Evolutionary conservation across 1,284 basidiomycete genomes (phyloP), one percentile per base, ranked within the genome.

Genomic region (Tylopilus orsonianus): DNA sequence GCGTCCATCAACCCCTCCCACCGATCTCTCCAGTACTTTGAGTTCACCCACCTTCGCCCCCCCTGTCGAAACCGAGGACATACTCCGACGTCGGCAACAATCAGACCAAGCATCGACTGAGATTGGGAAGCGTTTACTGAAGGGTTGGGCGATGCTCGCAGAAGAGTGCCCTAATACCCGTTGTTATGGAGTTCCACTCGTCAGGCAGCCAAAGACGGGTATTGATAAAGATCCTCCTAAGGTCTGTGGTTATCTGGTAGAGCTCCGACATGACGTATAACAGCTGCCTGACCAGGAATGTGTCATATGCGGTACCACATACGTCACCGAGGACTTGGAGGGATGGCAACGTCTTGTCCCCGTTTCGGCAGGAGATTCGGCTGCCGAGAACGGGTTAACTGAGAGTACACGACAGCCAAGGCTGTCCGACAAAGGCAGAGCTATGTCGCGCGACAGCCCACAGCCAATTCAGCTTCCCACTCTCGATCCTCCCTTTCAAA

Each of bases 71-170:
- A 83, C 81, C 1, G 81, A 80, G 55, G 81, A 83, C 55, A 77
- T 75, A 19, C 67, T 81, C 36, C 78, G 77, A 33, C 77, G 90
- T 35, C 79, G 89, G 49, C 81, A 85, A 52, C 90, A 92, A 64
- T 90, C 87, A 6, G 90, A 93, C 62, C 71, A 68, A 22, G 90
- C 90, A 8, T 88, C 88, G 2, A 69, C 80, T 44, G 86, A 87
- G 60, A 88, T 93, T 30, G 90, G 87, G 33, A 82, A 78, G 52
- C 77, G 81, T 24, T 71, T 93, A 52, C 68, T 93, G 38, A 83
- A 81, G 62, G 90, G 90, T 35, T 92, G 87, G 87, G 81, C 89
- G 0, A 87, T 93, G 85, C 73, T 93, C 18, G 87, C 78, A 34
- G 88, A 91, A 41, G 88, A 90, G 68, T 93, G 90, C 60, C 79